Evolutionary conservation across 139 green algal genomes (phyloP).

Genomic region (Chlamydomonas sp.): DNA sequence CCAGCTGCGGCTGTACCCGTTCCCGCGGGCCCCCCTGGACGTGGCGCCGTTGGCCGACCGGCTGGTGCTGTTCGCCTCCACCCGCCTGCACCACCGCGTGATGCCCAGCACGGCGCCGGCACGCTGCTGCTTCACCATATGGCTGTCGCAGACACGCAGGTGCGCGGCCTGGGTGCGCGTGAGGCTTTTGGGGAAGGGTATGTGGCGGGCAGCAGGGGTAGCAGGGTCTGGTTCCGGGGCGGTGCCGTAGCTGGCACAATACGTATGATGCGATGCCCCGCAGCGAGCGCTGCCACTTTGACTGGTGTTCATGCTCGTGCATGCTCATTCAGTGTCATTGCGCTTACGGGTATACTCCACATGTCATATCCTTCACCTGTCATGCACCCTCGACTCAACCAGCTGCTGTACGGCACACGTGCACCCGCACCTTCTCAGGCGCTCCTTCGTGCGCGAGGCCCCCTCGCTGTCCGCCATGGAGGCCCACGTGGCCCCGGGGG

Average conservation of each 20-base stretch:
- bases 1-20: constrained; percentile 80
- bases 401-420: neutral
- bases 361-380: too few species aligned
- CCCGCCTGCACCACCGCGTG: constrained; percentile 78
- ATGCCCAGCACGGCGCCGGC: neutral
- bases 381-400: too few species aligned
- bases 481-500: neutral
- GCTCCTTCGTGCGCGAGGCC: neutral
- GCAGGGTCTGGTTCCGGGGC: neutral
- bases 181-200: neutral
- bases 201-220: neutral
- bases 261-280: too few species aligned
- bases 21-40: constrained; percentile 60
- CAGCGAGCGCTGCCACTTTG: too few species aligned
- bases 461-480: constrained; percentile 27
- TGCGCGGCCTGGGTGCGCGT: neutral
- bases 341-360: too few species aligned
- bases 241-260: neutral
- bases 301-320: too few species aligned
- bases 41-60: constrained; percentile 66
- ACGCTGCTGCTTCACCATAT: constrained; percentile 82
- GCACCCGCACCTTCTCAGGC: neutral
- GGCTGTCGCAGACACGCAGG: constrained; percentile 65
- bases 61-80: constrained; percentile 80
- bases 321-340: too few species aligned